Evolutionary conservation across 2,329 filamentous ascomycete genomes (phyloP).

Genomic region (Arthrobotrys musiformis): DNA sequence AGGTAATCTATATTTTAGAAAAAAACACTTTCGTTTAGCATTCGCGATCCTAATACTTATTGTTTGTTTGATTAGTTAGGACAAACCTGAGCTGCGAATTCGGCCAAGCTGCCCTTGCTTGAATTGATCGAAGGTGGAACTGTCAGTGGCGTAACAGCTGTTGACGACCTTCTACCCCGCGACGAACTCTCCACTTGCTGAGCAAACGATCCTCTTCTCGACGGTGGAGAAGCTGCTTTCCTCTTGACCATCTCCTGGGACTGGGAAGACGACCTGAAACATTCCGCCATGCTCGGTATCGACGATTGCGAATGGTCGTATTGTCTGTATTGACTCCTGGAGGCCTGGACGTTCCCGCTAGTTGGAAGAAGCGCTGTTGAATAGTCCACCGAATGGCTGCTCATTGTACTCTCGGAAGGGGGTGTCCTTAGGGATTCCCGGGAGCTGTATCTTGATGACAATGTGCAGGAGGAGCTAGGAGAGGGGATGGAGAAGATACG

Average conservation of each 20-base stretch:
- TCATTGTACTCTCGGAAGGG: constrained; percentile 29
- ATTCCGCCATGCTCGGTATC: constrained; percentile 49
- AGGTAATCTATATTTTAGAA: constrained; percentile 89
- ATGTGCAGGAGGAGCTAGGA: constrained; percentile 14
- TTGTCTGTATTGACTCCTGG: constrained; percentile 35
- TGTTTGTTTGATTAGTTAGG: too few species aligned
- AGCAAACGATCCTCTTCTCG: constrained; percentile 47
- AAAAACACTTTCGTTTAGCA: too few species aligned
- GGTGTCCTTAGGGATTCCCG: constrained; percentile 45
- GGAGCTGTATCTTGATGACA: constrained; percentile 38
- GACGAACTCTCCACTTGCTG: constrained; percentile 42
- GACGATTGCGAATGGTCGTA: constrained; percentile 43
- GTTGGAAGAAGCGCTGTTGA: constrained; percentile 45
- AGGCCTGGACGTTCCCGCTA: constrained; percentile 42
- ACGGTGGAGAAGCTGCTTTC: constrained; percentile 36
- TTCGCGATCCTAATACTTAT: too few species aligned
- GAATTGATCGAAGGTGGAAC: constrained; percentile 79
- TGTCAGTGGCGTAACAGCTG: constrained; percentile 53
- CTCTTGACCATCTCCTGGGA: constrained; percentile 40
- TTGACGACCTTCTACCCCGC: constrained; percentile 37
- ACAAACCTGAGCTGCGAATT: constrained; percentile 83
- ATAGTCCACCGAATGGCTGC: constrained; percentile 33
- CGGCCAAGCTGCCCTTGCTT: constrained; percentile 78
- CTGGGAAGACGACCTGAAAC: constrained; percentile 35
- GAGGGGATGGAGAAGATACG: constrained; percentile 44